Base-by-base conservation (phyloP, 2,329 filamentous ascomycete genomes). In the Penicillium italicum region DNA sequence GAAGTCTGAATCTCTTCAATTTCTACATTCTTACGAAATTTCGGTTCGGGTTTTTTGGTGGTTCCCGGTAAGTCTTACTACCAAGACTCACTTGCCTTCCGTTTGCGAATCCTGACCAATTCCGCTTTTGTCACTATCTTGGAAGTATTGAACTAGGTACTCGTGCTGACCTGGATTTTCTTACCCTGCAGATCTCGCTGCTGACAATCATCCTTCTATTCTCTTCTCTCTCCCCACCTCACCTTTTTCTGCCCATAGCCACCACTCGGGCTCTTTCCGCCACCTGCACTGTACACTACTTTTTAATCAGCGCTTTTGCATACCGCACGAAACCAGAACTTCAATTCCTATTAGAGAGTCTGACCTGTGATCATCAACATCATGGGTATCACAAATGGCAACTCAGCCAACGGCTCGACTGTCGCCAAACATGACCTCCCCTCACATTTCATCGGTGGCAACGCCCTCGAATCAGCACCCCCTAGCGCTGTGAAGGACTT, bases 391-490 rank as follows among this genome's bases (percentile, higher is more conserved):
- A 60, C 70, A 57, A 76, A 76, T 63, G 72, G 68, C 57, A 62
- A 28, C 26, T 28, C 26, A 28, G 26, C 26, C 26, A 28, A 84
- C 68, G 82, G 77, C 70, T 86, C 87, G 53, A 91, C 89, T 73
- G 85, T 91, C 63, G 87, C 91, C 66, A 91, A 89, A 78, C 85
- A 90, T 80, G 86, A 89, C 64, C 77, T 99, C 61, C 85, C 91
- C 61, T 82, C 91, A 76, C 94, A 99, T 81, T 99, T 97, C 78
- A 96, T 97, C 74, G 94, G 94, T 69, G 93, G 94, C 62, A 97
- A 96, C 80, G 85, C 86, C 72, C 78, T 99, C 62, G 86, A 85
- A 62, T 88, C 88, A 72, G 94, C 94, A 48, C 78, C 89, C 42
- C 84, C 91, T 36, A 88, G 92, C 74, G 88, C 87, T 70, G 90